Conservation (phyloP, 1,284 basidiomycete species). For the Melanopsichium pennsylvanicum region DNA sequence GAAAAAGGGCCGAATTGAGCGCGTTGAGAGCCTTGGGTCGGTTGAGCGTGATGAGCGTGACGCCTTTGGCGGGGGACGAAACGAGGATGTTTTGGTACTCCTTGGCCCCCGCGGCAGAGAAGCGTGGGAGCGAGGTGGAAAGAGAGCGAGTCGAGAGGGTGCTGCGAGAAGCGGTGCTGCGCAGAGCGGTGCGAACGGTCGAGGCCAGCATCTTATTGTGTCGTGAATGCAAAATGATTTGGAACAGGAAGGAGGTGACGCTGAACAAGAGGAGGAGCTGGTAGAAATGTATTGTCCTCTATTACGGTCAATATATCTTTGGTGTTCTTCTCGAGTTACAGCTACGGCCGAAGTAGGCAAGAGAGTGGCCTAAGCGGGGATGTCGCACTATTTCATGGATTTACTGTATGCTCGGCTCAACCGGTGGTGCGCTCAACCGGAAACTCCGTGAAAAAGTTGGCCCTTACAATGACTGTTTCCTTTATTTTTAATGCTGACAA, state of each 20-base stretch:
- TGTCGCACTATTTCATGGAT: too few relatives aligned
- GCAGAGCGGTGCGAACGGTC: constrained; percentile 37
- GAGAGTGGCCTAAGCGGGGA: constrained; percentile 26
- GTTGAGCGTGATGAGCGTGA: constrained; percentile 90
- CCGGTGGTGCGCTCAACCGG: constrained; percentile 24
- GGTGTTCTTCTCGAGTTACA: constrained; percentile 5
- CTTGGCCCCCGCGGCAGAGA: constrained; percentile 25
- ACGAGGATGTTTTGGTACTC: constrained; percentile 76
- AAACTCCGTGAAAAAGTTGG: constrained; percentile 46
- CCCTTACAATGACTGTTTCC: background rate
- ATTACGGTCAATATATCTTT: too few relatives aligned
- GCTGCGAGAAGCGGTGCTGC: constrained; percentile 26
- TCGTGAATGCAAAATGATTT: background rate
- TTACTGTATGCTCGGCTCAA: constrained; percentile 25
- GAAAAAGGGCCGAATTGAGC: constrained; percentile 67
- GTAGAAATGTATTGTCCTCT: background rate
- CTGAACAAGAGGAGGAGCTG: background rate
- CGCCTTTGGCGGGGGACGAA: constrained; percentile 76
- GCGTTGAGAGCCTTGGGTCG: constrained; percentile 91
- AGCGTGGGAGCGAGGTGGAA: constrained; percentile 51
- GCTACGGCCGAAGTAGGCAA: background rate
- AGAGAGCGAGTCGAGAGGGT: constrained; percentile 31
- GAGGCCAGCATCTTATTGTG: constrained; percentile 20
- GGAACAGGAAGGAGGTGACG: background rate
- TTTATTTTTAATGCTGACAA: constrained; percentile 23